These are phyloP conservation scores for Paecilomyces fulvus DNA, from an alignment of 2,329 filamentous ascomycete species.

Conservation along the genomic window DNA sequence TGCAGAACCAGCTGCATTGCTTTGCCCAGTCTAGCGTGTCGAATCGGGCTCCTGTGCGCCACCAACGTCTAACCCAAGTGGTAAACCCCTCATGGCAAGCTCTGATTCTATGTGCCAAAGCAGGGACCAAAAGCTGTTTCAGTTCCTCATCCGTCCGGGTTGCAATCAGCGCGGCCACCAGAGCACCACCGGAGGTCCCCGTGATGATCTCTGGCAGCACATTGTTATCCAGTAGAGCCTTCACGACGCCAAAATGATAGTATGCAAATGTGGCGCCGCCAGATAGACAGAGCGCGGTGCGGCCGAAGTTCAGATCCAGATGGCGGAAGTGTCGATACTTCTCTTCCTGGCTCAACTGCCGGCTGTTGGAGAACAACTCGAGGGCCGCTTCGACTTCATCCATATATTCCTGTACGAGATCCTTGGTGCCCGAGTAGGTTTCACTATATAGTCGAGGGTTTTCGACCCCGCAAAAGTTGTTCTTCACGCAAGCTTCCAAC, in stretches of 20 bases:
- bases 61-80: conserved; percentile 78
- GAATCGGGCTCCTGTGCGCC: conserved; percentile 84
- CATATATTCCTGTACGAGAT: conserved; percentile 80
- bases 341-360: conserved; percentile 59
- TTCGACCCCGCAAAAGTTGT: conserved; percentile 93
- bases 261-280: conserved; percentile 93
- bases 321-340: conserved; percentile 82
- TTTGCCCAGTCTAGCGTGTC: conserved; percentile 88
- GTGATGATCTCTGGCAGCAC: conserved; percentile 90
- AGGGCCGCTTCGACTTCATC: conserved; percentile 59
- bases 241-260: conserved; percentile 90
- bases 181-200: conserved; percentile 85
- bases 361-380: conserved; percentile 58
- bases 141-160: conserved; percentile 90
- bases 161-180: conserved; percentile 78
- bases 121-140: conserved; percentile 73
- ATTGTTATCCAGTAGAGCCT: conserved; percentile 76
- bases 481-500: conserved; percentile 88
- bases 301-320: conserved; percentile 80
- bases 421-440: conserved; percentile 96
- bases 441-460: conserved; percentile 93
- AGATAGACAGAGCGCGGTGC: conserved; percentile 85
- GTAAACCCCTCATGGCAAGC: conserved; percentile 72
- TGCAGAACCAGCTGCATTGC: conserved; percentile 79
- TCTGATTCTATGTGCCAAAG: conserved; percentile 73